Conservation (phyloP, 192 early-diverging fungal genomes). For the Rhizophagus sp. region DNA sequence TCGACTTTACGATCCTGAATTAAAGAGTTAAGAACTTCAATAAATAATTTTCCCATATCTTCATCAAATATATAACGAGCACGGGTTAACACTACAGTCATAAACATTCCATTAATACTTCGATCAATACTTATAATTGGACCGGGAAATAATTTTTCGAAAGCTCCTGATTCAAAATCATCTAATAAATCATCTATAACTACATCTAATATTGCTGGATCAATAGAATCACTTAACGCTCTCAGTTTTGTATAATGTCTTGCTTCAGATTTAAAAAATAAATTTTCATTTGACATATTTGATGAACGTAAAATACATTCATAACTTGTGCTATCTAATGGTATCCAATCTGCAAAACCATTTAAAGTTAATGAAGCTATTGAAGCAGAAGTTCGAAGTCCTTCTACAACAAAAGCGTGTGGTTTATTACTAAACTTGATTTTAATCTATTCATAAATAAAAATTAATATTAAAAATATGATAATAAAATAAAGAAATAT, state of each 20-base stretch:
- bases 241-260: not conserved
- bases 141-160: conserved; percentile 13
- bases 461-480: not conserved
- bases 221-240: conserved; percentile 6
- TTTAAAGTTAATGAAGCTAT: not conserved
- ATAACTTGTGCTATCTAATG: conserved; percentile 23
- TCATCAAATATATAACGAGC: conserved; percentile 7
- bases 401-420: not conserved
- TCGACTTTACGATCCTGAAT: conserved; percentile 13
- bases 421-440: conserved; percentile 17
- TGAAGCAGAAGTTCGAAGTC: not conserved
- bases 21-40: conserved; percentile 2
- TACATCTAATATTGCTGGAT: not conserved
- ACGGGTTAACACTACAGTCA: not conserved
- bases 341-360: conserved; percentile 17
- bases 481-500: not conserved
- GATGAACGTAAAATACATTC: not conserved
- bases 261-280: not conserved
- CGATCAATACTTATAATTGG: not conserved
- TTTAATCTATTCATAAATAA: conserved; percentile 5
- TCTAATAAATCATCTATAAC: conserved; percentile 2
- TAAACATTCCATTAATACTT: not conserved
- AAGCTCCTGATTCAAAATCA: conserved; percentile 5
- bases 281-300: not conserved
- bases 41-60: conserved; percentile 8